phyloP scores from a whole-genome alignment of 106 monocot species.

The Acorus gramineus region DNA sequence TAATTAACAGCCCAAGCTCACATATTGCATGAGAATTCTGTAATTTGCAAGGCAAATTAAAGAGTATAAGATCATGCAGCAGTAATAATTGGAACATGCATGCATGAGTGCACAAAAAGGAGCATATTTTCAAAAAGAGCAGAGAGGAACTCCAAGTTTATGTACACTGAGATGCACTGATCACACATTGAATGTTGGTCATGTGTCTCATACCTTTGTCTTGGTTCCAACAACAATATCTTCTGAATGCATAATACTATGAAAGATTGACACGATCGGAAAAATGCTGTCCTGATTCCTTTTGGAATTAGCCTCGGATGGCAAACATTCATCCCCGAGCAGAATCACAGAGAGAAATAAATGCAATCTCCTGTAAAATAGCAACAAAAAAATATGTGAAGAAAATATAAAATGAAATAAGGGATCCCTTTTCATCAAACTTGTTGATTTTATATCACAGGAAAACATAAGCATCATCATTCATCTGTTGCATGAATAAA shows the following conservation, averaged over 20 bases:
- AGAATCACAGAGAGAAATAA: constrained; percentile 69
- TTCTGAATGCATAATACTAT: constrained; percentile 65
- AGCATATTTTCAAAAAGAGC: no score
- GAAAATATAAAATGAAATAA: neutral
- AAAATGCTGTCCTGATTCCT: constrained; percentile 35
- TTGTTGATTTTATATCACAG: no score
- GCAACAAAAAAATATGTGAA: neutral
- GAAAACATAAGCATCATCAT: no score
- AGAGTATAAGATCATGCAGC: no score
- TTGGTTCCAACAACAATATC: constrained; percentile 64
- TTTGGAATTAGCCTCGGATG: constrained; percentile 24
- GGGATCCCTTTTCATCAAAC: neutral
- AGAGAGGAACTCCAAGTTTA: no score
- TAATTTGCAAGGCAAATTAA: constrained; percentile 2
- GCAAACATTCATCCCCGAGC: constrained; percentile 49
- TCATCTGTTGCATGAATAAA: no score
- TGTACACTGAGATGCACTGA: no score
- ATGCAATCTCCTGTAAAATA: constrained; percentile 66
- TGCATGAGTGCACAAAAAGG: no score
- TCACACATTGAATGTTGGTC: no score
- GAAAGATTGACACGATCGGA: constrained; percentile 53
- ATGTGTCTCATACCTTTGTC: constrained; percentile 43
- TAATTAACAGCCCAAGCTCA: constrained; percentile 73
- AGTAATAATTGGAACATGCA: no score
- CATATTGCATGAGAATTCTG: constrained; percentile 70